These are phyloP conservation scores for Protoeuglena noctilucae DNA, from an alignment of 139 green algal genomes.

Conservation along the genomic window DNA sequence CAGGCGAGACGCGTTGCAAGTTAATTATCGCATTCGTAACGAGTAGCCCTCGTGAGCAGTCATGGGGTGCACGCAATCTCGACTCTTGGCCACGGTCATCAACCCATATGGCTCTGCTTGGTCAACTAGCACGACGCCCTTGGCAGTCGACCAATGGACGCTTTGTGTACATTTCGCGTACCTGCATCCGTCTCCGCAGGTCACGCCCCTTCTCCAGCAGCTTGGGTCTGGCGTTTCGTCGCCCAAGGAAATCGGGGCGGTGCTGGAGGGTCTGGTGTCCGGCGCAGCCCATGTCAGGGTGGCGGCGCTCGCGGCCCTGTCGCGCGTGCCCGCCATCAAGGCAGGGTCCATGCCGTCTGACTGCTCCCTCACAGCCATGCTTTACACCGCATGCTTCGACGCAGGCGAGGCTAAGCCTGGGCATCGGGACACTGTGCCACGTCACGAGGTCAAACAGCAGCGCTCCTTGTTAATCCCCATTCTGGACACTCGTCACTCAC, in stretches of 20 bases:
- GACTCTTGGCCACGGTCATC: constrained; percentile 38
- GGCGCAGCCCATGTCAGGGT: constrained; percentile 27
- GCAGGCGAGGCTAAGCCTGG: too few relatives aligned
- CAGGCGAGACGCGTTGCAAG: background rate
- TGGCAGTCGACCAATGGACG: constrained; percentile 2
- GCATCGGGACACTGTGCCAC: too few relatives aligned
- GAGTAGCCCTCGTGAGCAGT: constrained; percentile 38
- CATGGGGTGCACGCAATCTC: constrained; percentile 35
- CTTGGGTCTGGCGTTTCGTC: background rate
- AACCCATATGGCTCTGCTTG: too few relatives aligned
- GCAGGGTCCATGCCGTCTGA: too few relatives aligned
- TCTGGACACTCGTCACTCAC: too few relatives aligned
- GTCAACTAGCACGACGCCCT: background rate
- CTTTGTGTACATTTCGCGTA: constrained; percentile 2
- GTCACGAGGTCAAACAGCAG: too few relatives aligned
- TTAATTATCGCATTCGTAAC: constrained; percentile 24
- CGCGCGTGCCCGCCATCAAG: constrained; percentile 25
- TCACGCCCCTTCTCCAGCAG: constrained; percentile 16
- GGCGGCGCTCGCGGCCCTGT: constrained; percentile 41
- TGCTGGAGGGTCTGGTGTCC: constrained; percentile 12
- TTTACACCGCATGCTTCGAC: too few relatives aligned
- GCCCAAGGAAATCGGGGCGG: background rate
- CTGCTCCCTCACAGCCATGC: too few relatives aligned
- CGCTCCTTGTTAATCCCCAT: too few relatives aligned
- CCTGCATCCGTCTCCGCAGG: constrained; percentile 16